Evolutionary conservation across 148 eudicot species (phyloP).

Genomic region (Nyssa sinensis): DNA sequence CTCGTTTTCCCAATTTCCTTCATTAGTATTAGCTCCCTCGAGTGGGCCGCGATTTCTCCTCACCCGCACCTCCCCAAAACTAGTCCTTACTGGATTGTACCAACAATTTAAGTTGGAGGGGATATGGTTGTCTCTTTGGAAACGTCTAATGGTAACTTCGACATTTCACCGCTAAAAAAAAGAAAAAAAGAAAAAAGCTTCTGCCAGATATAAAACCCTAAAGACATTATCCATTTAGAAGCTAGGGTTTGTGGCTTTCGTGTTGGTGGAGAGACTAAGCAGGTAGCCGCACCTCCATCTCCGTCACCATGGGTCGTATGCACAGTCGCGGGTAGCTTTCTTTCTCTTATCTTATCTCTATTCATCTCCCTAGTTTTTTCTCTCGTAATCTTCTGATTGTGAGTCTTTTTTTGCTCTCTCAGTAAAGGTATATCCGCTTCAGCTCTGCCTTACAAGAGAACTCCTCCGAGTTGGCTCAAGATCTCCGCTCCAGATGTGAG

Average conservation of each 20-base stretch:
- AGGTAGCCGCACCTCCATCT: background rate
- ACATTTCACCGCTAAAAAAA: no score
- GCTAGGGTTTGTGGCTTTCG: conserved; percentile 16
- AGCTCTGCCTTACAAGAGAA: conserved; percentile 32
- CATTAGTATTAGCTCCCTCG: no score
- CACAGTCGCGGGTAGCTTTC: conserved; percentile 29
- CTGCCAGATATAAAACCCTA: background rate
- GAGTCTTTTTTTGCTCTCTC: background rate
- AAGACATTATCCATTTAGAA: background rate
- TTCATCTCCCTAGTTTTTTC: background rate
- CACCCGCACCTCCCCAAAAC: no score
- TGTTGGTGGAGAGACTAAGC: background rate
- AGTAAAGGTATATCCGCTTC: conserved; percentile 34
- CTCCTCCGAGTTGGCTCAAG: conserved; percentile 34
- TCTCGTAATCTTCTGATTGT: no score
- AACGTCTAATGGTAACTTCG: no score
- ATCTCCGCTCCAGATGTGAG: conserved; percentile 23
- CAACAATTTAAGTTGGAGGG: no score
- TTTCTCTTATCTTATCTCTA: background rate
- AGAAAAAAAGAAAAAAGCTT: no score
- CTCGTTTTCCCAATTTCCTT: no score
- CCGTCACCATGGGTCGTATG: conserved; percentile 34
- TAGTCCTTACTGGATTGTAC: no score
- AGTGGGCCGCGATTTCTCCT: no score
- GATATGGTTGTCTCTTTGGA: no score